phyloP scores from a whole-genome alignment of 2,329 filamentous ascomycete species.

The Tympanopsis confertula region DNA sequence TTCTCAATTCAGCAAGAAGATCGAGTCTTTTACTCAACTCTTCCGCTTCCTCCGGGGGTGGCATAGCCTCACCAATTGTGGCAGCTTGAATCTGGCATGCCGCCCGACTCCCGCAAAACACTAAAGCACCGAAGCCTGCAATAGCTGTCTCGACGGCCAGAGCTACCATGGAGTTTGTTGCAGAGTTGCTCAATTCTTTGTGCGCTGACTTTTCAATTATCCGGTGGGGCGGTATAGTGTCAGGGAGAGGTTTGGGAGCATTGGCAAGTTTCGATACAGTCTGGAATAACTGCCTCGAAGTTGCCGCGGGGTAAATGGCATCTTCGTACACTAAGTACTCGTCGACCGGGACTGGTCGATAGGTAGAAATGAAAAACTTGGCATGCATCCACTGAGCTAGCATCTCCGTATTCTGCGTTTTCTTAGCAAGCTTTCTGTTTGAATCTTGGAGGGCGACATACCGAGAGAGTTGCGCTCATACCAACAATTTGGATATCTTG shows the following conservation, averaged over 20 bases:
- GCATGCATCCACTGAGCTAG: slow-evolving; percentile 61
- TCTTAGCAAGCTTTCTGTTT: slow-evolving; percentile 3
- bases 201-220: slow-evolving; percentile 41
- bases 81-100: slow-evolving; percentile 59
- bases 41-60: slow-evolving; percentile 31
- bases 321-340: slow-evolving; percentile 66
- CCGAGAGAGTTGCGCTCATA: slow-evolving; percentile 70
- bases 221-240: slow-evolving; percentile 22
- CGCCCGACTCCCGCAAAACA: slow-evolving; percentile 62
- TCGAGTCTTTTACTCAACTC: slow-evolving; percentile 49
- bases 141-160: slow-evolving; percentile 57
- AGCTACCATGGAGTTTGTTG: slow-evolving; percentile 60
- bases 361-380: slow-evolving; percentile 62
- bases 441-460: slow-evolving; percentile 21
- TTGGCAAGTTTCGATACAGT: slow-evolving; percentile 38
- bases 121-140: slow-evolving; percentile 59
- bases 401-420: slow-evolving; percentile 51
- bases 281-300: slow-evolving; percentile 44
- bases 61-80: slow-evolving; percentile 57
- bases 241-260: slow-evolving; percentile 14
- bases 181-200: slow-evolving; percentile 51
- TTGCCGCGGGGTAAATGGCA: slow-evolving; percentile 49
- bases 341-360: slow-evolving; percentile 64
- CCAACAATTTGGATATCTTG: slow-evolving; percentile 61
- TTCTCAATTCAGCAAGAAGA: slow-evolving; percentile 53